Conservation (phyloP, 2,329 filamentous ascomycete genomes). For the Thelonectria rubi region DNA sequence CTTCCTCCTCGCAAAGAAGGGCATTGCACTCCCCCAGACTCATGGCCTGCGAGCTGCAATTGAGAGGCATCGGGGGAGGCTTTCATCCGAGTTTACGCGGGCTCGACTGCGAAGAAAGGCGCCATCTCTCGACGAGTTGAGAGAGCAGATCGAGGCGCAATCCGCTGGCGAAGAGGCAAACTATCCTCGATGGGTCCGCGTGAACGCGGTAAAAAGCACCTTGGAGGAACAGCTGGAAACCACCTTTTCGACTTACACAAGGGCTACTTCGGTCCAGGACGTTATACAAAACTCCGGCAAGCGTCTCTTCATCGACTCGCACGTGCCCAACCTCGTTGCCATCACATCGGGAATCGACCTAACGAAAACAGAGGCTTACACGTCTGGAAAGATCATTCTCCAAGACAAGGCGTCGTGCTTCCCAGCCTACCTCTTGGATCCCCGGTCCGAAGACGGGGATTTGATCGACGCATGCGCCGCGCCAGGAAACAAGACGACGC, state of each 20-base stretch:
- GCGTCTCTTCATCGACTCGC: slow-evolving; percentile 75
- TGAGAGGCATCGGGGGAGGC: slow-evolving; percentile 81
- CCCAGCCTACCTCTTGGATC: slow-evolving; percentile 86
- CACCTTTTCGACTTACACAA: slow-evolving; percentile 74
- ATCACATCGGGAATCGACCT: slow-evolving; percentile 77
- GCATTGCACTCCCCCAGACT: slow-evolving; percentile 80
- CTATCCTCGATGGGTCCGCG: slow-evolving; percentile 90
- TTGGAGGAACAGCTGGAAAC: slow-evolving; percentile 76
- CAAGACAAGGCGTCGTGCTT: slow-evolving; percentile 99
- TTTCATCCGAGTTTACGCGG: slow-evolving; percentile 84
- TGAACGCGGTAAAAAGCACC: slow-evolving; percentile 81
- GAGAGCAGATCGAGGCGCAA: slow-evolving; percentile 62
- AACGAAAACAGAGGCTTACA: slow-evolving; percentile 77
- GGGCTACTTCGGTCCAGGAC: slow-evolving; percentile 64
- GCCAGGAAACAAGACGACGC: slow-evolving; percentile 97
- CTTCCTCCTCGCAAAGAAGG: slow-evolving; percentile 80
- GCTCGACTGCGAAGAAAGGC: slow-evolving; percentile 77
- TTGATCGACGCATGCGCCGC: slow-evolving; percentile 94
- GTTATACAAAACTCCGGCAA: slow-evolving; percentile 60
- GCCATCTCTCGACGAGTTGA: slow-evolving; percentile 72
- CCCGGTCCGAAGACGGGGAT: slow-evolving; percentile 72
- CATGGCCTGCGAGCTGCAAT: slow-evolving; percentile 82
- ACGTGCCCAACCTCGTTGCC: slow-evolving; percentile 86
- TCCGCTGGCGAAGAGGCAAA: slow-evolving; percentile 60
- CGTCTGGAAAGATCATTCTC: slow-evolving; percentile 80